Conservation (phyloP, 257 asterid species). For the Cruciata laevipes region DNA sequence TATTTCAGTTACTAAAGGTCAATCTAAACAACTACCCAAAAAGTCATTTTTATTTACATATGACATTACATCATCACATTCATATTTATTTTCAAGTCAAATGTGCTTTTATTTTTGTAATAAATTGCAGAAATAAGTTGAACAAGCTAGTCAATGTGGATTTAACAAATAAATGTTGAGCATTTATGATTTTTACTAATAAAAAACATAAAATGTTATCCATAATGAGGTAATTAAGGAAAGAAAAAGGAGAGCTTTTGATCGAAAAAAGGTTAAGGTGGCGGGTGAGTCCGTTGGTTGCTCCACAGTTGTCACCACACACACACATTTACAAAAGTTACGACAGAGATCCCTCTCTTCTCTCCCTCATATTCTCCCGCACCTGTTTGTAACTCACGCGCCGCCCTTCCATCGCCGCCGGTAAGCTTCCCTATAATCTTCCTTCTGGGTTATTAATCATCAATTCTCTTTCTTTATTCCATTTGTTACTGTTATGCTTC, state of each 20-base stretch:
- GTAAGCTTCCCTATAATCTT: background rate
- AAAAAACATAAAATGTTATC: background rate
- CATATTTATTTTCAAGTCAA: too few species aligned
- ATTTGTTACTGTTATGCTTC: background rate
- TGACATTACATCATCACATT: too few species aligned
- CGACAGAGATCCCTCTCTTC: background rate
- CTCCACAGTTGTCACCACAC: background rate
- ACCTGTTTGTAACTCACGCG: background rate
- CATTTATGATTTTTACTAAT: background rate
- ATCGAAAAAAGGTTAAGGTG: background rate
- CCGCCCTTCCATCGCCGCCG: background rate
- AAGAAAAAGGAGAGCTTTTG: background rate
- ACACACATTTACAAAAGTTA: background rate
- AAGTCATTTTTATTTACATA: too few species aligned
- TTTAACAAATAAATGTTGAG: background rate
- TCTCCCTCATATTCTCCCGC: background rate
- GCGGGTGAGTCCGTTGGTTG: constrained; percentile 8
- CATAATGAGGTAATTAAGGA: background rate
- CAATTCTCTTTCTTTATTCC: background rate
- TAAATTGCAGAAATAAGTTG: background rate
- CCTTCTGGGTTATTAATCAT: background rate
- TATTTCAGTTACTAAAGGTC: too few species aligned
- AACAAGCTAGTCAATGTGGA: background rate
- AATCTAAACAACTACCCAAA: too few species aligned
- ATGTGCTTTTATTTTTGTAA: too few species aligned